A percentile compares a stretch with the other conserved stretches of the same genome.
phyloP scores from a whole-genome alignment of 2,329 filamentous ascomycete genomes.

The Calonectria crousiana region DNA sequence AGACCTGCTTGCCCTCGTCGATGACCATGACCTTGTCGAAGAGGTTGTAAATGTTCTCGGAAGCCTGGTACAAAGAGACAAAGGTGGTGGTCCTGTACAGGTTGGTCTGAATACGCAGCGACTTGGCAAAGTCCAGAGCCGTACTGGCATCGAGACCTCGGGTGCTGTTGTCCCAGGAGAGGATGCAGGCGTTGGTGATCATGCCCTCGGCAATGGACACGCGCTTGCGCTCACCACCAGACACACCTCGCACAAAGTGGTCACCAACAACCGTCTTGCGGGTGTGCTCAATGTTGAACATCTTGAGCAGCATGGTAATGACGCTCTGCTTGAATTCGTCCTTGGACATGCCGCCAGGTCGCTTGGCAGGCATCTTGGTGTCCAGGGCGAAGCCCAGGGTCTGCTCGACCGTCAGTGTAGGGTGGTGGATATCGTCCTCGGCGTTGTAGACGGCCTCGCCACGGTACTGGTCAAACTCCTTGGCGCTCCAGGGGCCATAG shows the following conservation, averaged over 20 bases:
- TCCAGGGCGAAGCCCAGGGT: constrained; percentile 88
- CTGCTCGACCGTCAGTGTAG: constrained; percentile 88
- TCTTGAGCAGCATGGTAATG: constrained; percentile 80
- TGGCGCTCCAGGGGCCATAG: constrained; percentile 79
- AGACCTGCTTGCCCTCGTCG: constrained; percentile 80
- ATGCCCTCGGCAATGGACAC: constrained; percentile 86
- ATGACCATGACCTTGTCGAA: constrained; percentile 91
- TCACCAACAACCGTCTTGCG: constrained; percentile 88
- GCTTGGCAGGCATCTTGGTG: constrained; percentile 85
- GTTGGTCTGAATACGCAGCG: constrained; percentile 83
- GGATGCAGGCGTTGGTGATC: constrained; percentile 77
- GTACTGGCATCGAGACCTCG: constrained; percentile 77
- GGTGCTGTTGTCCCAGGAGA: constrained; percentile 82
- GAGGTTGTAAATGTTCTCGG: constrained; percentile 81
- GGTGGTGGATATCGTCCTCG: constrained; percentile 86
- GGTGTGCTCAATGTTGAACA: constrained; percentile 96
- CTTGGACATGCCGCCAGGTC: constrained; percentile 79
- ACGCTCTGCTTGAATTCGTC: constrained; percentile 82
- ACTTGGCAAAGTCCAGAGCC: constrained; percentile 75
- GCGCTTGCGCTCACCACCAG: constrained; percentile 78
- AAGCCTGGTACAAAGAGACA: constrained; percentile 88
- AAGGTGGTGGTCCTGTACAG: constrained; percentile 88
- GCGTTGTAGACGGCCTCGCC: constrained; percentile 86
- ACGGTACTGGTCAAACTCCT: constrained; percentile 80
- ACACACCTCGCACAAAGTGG: constrained; percentile 81